Evolutionary conservation across 352 stramenopile species (phyloP), one percentile per base, ranked within the genome.

Genomic region (Pythium brachiatum): DNA sequence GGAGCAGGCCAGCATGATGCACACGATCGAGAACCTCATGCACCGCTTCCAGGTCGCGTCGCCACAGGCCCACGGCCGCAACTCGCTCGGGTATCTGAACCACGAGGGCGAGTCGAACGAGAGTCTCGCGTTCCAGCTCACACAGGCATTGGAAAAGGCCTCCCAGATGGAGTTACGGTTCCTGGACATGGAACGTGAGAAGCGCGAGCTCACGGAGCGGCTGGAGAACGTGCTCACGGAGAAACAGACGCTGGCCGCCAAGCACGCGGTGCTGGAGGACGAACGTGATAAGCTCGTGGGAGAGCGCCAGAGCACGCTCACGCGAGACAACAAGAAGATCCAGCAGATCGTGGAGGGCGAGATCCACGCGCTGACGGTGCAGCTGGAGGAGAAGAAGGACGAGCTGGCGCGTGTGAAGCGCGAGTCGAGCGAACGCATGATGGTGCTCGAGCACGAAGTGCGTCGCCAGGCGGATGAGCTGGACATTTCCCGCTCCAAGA

Each of bases 281-380:
- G 86, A 93, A 47, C 85, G 83, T 12, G 74, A 89, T 43, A 86
- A 90, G 57, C 73, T 95, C 9, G 66, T 87, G 26, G 70, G 60
- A 18, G 86, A 93, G 52, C 79, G 83, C 18, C 84, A 94, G 62
- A 86, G 76, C 29, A 90, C 84, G 9, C 75, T 93, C 15, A 82
- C 83, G 27, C 76, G 83, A 32, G 84, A 94, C 70, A 93, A 95
- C 73, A 90, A 92, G 43, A 95, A 95, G 67, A 90, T 95, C 57
- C 79, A 93, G 58, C 81, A 94, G 68, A 88, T 95, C 55, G 86
- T 95, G 7, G 86, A 92, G 29, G 79, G 83, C 34, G 84, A 95
- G 63, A 75, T 92, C 18, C 84, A 95, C 44, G 71, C 79, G 43
- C 64, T 93, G 16, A 88, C 78, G 13, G 70, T 92, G 56, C 71